A percentile compares a stretch with the other conserved stretches of the same genome.
phyloP scores from a whole-genome alignment of 2,329 filamentous ascomycete genomes.

The Chalara sp. region DNA sequence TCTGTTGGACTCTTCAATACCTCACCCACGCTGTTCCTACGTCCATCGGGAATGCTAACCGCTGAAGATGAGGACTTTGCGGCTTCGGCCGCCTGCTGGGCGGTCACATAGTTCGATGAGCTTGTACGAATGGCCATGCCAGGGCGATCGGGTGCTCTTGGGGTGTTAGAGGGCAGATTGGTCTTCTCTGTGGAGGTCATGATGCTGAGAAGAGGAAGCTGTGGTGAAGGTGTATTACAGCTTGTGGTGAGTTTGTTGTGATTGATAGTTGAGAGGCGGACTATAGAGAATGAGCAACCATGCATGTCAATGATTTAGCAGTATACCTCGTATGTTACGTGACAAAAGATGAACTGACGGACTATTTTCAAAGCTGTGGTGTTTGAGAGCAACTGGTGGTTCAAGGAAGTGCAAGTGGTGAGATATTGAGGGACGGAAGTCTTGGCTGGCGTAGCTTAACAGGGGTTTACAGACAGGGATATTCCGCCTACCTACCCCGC shows the following conservation, averaged over 20 bases:
- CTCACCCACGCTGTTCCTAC: slow-evolving; percentile 20
- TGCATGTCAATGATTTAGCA: no score
- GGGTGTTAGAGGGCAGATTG: not conserved
- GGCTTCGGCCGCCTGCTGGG: not conserved
- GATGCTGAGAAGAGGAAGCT: not conserved
- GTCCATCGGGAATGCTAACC: slow-evolving; percentile 14
- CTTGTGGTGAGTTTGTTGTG: not conserved
- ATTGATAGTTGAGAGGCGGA: not conserved
- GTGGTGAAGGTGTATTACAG: not conserved
- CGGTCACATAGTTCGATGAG: slow-evolving; percentile 1
- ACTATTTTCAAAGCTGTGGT: no score
- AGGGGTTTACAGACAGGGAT: no score
- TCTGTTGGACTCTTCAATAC: slow-evolving; percentile 12
- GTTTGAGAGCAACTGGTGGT: no score
- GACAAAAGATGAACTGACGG: no score
- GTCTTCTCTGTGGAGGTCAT: not conserved
- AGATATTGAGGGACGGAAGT: no score
- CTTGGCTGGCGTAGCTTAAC: no score
- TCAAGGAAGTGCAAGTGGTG: no score
- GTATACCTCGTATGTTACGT: no score
- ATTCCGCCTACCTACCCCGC: no score
- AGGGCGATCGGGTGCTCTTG: not conserved
- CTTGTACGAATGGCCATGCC: not conserved
- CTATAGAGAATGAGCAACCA: no score
- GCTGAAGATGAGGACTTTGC: not conserved